Conservation (phyloP, 371 early-diverging fungal genomes). For the Mucor circinelloides region DNA sequence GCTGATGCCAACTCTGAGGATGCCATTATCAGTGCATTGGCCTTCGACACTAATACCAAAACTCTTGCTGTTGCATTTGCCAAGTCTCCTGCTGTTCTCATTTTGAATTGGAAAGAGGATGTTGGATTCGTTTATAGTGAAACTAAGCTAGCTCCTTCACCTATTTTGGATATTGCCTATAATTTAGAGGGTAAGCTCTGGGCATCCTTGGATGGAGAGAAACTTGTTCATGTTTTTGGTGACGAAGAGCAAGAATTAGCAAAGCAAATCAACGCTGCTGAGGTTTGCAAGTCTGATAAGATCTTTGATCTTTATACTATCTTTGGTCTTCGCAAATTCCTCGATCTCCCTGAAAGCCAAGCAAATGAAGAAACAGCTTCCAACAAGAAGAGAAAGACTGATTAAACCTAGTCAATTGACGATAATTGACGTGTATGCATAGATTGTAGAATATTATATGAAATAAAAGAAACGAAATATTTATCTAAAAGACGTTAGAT, state of each 20-base stretch:
- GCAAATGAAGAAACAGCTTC: conserved; percentile 26
- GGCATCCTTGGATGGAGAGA: conserved; percentile 27
- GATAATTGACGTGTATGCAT: neutral
- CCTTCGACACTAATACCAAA: conserved; percentile 23
- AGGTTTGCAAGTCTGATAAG: conserved; percentile 44
- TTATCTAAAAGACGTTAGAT: neutral
- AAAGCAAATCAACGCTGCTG: conserved; percentile 44
- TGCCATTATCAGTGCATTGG: conserved; percentile 34
- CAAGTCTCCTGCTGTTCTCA: conserved; percentile 40
- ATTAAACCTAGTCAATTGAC: conserved; percentile 1
- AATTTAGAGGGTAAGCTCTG: conserved; percentile 38
- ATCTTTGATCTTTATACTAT: conserved; percentile 55
- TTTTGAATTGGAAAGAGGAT: conserved; percentile 34
- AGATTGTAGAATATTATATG: neutral
- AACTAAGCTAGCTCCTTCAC: conserved; percentile 29
- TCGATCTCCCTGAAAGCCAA: conserved; percentile 40
- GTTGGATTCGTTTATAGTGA: conserved; percentile 25
- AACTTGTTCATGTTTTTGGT: conserved; percentile 1
- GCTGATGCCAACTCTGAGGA: conserved; percentile 47
- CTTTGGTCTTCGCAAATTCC: conserved; percentile 59
- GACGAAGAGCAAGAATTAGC: conserved; percentile 25
- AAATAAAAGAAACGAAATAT: conserved; percentile 6
- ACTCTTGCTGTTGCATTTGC: conserved; percentile 40
- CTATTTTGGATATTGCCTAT: conserved; percentile 34
- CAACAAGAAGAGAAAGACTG: conserved; percentile 41